Percentiles rank a stretch among this genome's conserved stretches.
phyloP scores from a whole-genome alignment of 2,329 filamentous ascomycete genomes.

The Lecanicillium sp. region DNA sequence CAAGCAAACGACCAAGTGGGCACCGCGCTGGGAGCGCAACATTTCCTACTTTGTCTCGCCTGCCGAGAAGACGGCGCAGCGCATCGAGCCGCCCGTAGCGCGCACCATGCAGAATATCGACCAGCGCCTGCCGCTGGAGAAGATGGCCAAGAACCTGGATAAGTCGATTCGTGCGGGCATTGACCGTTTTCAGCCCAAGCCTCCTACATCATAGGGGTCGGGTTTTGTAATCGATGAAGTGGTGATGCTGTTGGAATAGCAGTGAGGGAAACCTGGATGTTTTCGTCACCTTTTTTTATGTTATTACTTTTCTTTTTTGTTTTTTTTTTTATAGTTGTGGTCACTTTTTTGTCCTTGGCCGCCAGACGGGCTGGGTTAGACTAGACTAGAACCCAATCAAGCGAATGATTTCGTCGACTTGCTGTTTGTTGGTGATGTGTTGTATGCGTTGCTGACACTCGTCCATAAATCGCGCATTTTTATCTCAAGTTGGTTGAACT shows the following conservation, averaged over 20 bases:
- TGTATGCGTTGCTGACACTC: too few species aligned
- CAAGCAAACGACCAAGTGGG: conserved; percentile 48
- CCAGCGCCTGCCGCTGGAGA: conserved; percentile 39
- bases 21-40: conserved; percentile 51
- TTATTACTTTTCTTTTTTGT: neutral
- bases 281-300: neutral
- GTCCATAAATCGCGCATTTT: too few species aligned
- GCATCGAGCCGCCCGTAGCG: conserved; percentile 38
- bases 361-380: too few species aligned
- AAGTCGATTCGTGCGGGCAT: conserved; percentile 38
- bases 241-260: neutral
- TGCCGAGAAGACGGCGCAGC: conserved; percentile 37
- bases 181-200: conserved; percentile 25
- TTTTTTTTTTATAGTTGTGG: neutral
- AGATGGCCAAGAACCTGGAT: conserved; percentile 39
- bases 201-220: conserved; percentile 3
- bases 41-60: conserved; percentile 44
- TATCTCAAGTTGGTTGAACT: too few species aligned
- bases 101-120: conserved; percentile 37
- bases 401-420: too few species aligned
- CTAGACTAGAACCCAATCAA: too few species aligned
- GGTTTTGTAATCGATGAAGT: neutral
- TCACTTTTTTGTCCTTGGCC: too few species aligned
- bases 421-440: too few species aligned
- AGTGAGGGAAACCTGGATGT: too few species aligned